Evolutionary conservation across 148 eudicot genomes (phyloP).

Genomic region (Chenopodium album): DNA sequence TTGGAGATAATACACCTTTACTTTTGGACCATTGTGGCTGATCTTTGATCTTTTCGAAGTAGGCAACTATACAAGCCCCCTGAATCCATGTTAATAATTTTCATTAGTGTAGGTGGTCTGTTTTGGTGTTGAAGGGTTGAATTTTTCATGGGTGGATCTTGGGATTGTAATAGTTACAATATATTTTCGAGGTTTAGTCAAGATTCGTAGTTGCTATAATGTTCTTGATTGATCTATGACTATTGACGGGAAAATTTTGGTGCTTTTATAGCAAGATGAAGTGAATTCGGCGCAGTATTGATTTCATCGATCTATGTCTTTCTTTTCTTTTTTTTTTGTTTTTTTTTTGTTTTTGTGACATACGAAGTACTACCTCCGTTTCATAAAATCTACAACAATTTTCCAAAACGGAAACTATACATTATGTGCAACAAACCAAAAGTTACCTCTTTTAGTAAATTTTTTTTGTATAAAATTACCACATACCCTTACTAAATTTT

Average conservation of each 20-base stretch:
- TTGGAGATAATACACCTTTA: constrained; percentile 25
- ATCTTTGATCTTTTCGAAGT: constrained; percentile 13
- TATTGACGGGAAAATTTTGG: background rate
- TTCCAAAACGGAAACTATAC: too few relatives aligned
- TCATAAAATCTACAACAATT: too few relatives aligned
- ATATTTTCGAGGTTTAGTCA: constrained; percentile 1
- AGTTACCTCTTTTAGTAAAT: too few relatives aligned
- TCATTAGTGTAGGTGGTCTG: constrained; percentile 13
- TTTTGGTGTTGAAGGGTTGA: background rate
- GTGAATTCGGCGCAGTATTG: background rate
- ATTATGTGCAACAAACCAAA: too few relatives aligned
- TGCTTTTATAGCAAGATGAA: background rate
- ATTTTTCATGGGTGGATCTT: constrained; percentile 7
- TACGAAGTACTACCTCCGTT: too few relatives aligned
- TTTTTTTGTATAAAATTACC: too few relatives aligned
- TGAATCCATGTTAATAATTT: constrained; percentile 18
- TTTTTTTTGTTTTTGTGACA: too few relatives aligned
- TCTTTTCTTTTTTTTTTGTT: too few relatives aligned
- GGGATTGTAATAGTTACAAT: constrained; percentile 14
- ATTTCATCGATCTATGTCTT: background rate
- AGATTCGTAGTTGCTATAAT: background rate
- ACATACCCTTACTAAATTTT: too few relatives aligned
- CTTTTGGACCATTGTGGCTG: constrained; percentile 23
- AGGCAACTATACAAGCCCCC: constrained; percentile 1
- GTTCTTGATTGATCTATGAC: constrained; percentile 7